Evolutionary conservation across 2,329 filamentous ascomycete species (phyloP).

Genomic region (Torrubiellomyces zombiae): DNA sequence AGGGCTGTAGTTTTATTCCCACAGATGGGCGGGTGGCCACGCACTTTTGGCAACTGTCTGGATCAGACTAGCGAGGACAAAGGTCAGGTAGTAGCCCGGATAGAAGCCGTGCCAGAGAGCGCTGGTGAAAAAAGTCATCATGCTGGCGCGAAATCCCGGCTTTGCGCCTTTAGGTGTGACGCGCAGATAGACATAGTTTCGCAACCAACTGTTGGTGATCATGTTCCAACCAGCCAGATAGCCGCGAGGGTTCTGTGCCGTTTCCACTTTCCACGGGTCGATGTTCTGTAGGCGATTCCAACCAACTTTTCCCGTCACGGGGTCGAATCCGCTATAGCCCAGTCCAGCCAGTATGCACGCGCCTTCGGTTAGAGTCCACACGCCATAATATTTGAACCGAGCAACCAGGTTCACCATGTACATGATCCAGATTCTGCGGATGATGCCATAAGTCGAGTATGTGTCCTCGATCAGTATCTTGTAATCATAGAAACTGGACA

Average conservation of each 20-base stretch:
- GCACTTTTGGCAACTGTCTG: conserved; percentile 90
- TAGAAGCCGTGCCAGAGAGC: conserved; percentile 98
- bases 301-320: conserved; percentile 64
- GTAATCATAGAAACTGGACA: conserved; percentile 50
- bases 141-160: conserved; percentile 82
- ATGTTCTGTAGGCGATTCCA: conserved; percentile 88
- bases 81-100: conserved; percentile 86
- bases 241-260: conserved; percentile 81
- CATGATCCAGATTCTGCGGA: conserved; percentile 59
- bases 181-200: conserved; percentile 88
- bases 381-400: conserved; percentile 89
- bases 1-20: too few species aligned
- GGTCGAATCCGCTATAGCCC: conserved; percentile 86
- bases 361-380: conserved; percentile 86
- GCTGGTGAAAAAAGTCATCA: conserved; percentile 87
- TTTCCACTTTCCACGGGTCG: conserved; percentile 68
- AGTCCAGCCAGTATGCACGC: conserved; percentile 86
- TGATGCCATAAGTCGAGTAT: conserved; percentile 51
- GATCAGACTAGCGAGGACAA: conserved; percentile 76
- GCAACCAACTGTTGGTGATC: conserved; percentile 93
- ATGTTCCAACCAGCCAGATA: conserved; percentile 95
- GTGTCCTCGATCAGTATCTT: conserved; percentile 45
- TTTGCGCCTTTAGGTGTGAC: conserved; percentile 94
- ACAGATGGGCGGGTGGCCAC: conserved; percentile 23
- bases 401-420: conserved; percentile 72